Conservation (phyloP, 495 filamentous ascomycete genomes). For the Cercophora scortea region DNA sequence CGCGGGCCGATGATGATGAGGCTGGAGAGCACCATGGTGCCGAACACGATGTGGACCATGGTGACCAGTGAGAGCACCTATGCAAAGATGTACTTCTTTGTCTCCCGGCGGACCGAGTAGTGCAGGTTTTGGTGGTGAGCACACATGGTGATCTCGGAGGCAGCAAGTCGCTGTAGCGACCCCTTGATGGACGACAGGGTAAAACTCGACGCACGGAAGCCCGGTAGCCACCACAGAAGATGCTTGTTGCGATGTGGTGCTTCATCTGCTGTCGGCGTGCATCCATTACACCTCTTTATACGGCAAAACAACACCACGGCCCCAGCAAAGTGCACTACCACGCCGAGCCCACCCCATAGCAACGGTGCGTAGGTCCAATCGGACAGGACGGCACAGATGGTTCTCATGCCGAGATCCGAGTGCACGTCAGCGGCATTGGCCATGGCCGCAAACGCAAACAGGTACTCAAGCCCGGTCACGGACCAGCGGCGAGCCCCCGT, state of each 20-base stretch:
- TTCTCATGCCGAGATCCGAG: too few relatives aligned
- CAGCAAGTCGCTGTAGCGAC: not conserved
- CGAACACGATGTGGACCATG: slow-evolving; percentile 14
- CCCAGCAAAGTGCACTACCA: too few relatives aligned
- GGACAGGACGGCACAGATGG: too few relatives aligned
- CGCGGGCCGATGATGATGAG: slow-evolving; percentile 13
- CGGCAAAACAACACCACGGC: too few relatives aligned
- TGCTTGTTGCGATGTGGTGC: too few relatives aligned
- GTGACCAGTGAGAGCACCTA: slow-evolving; percentile 7
- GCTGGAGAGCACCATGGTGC: slow-evolving; percentile 18
- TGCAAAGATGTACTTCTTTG: not conserved
- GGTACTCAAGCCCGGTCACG: slow-evolving; percentile 6
- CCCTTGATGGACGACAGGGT: too few relatives aligned
- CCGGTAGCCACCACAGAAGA: too few relatives aligned
- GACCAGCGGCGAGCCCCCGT: not conserved
- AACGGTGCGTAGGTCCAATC: too few relatives aligned
- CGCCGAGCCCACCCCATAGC: too few relatives aligned
- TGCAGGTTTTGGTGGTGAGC: not conserved
- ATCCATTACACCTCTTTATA: too few relatives aligned
- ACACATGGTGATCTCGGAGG: not conserved
- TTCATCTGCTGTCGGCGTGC: too few relatives aligned
- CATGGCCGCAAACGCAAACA: slow-evolving; percentile 1
- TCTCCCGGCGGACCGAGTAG: not conserved
- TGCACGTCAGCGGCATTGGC: not conserved
- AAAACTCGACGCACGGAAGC: too few relatives aligned